Conservation (phyloP, 2,329 filamentous ascomycete species). For the Beauveria brongniartii region DNA sequence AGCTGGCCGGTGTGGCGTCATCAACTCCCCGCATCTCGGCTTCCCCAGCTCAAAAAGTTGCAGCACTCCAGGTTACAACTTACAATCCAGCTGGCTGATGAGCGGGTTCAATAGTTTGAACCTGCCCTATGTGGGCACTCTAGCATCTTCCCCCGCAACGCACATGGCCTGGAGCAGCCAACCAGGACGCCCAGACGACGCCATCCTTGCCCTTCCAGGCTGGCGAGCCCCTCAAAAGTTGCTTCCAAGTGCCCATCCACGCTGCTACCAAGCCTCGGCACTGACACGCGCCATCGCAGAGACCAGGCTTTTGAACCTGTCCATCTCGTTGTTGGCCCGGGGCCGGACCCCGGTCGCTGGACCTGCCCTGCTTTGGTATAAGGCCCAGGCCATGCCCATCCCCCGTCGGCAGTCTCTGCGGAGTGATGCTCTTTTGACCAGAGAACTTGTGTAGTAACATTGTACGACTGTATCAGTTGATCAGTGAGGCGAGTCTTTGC, state of each 20-base stretch:
- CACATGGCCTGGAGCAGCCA: constrained; percentile 4
- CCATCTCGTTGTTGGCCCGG: background rate
- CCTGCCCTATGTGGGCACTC: background rate
- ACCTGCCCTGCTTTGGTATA: background rate
- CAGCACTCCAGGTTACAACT: background rate
- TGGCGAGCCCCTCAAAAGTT: background rate
- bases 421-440: constrained; percentile 1
- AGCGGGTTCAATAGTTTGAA: background rate
- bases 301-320: background rate
- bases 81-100: background rate
- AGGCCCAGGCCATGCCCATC: background rate
- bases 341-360: background rate
- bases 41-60: background rate
- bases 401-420: background rate
- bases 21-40: constrained; percentile 8
- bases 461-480: background rate
- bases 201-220: background rate
- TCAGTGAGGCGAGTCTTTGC: background rate
- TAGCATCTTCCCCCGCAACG: constrained; percentile 4
- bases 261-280: constrained; percentile 10
- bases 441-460: background rate
- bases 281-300: background rate
- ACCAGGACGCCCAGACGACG: background rate
- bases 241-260: background rate
- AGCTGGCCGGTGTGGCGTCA: constrained; percentile 1